Evolutionary conservation across 768 basidiomycete species (phyloP).

Genomic region (Boletus fagicola): DNA sequence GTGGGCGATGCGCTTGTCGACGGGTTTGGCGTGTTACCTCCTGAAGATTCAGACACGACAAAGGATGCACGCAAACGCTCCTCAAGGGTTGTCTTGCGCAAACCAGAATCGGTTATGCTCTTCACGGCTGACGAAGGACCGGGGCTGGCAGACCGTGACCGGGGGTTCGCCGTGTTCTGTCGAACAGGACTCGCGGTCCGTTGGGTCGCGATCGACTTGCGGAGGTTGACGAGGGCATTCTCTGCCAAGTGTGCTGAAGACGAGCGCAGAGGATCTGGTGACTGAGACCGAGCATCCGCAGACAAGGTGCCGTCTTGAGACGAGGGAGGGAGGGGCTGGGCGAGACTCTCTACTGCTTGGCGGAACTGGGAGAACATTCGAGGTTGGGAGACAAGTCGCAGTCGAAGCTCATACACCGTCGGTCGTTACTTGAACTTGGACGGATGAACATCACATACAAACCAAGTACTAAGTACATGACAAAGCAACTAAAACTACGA

Average conservation of each 20-base stretch:
- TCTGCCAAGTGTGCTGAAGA: constrained; percentile 60
- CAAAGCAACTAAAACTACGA: constrained; percentile 16
- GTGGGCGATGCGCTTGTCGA: constrained; percentile 45
- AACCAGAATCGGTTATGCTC: constrained; percentile 19
- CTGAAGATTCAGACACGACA: constrained; percentile 55
- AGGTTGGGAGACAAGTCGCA: not conserved
- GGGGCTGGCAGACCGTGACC: constrained; percentile 27
- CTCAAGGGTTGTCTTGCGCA: constrained; percentile 63
- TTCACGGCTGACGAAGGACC: constrained; percentile 21
- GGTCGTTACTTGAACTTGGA: not conserved
- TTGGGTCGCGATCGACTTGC: constrained; percentile 60
- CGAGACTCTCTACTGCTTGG: constrained; percentile 69
- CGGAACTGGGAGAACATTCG: constrained; percentile 74
- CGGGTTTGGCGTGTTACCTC: constrained; percentile 38
- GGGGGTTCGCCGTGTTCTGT: constrained; percentile 14
- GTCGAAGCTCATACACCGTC: not conserved
- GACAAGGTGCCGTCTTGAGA: constrained; percentile 32
- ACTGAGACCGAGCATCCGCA: constrained; percentile 36
- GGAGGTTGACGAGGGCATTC: constrained; percentile 54
- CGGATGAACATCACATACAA: not conserved
- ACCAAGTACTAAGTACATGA: constrained; percentile 7
- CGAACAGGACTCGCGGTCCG: constrained; percentile 44
- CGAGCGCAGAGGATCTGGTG: constrained; percentile 33
- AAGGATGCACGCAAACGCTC: constrained; percentile 71
- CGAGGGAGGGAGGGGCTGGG: constrained; percentile 45